Base-by-base conservation (phyloP, 2,329 filamentous ascomycete species). In the Arthrobotrys musiformis region DNA sequence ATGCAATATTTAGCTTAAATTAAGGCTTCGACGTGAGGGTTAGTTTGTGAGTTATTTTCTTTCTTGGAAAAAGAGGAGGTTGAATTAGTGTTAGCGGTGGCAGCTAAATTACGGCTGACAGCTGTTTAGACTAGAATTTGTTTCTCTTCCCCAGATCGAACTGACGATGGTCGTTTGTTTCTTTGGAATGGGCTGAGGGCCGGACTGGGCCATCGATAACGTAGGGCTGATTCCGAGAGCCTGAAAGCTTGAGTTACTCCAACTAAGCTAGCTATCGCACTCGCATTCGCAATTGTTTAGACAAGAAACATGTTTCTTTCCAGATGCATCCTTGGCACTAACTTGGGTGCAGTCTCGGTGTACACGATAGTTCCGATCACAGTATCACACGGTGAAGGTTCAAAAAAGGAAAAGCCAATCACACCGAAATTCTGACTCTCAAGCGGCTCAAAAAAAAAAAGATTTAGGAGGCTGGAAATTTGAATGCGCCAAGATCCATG, bases 401-500 rank as follows among this genome's bases (percentile, higher is more conserved):
- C n/a, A 19, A 19, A n/a, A 35, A 35, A 22, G n/a, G n/a, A n/a
- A n/a, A n/a, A n/a, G n/a, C n/a, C n/a, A n/a, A n/a, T n/a, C n/a
- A n/a, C n/a, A 11, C 7, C 15, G 15, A 30, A 35, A 22, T 40
- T n/a, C 33, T 33, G 9, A 11, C 33, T n/a, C n/a, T n/a, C 4
- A 58, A 19, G 54, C 54, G 50, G 50, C 50, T 56, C 11, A 37
- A 58, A 56, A 40, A n/a, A 58, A n/a, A n/a, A n/a, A n/a, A n/a
- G n/a, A n/a, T n/a, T n/a, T 13, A 58, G 54, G 54, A 58, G 54
- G 54, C 54, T 58, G 54, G 54, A 58, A 58, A 58, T 58, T n/a
- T n/a, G 30, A 40, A 40, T n/a, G n/a, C 19, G 54, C 54, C 54
- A 58, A 58, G 54, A 48, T 48, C 44, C 44, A 48, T n/a, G n/a